These are phyloP conservation scores for Xenosphaeropsis pyriputrescens DNA, from an alignment of 2,329 filamentous ascomycete species.

Conservation along the genomic window DNA sequence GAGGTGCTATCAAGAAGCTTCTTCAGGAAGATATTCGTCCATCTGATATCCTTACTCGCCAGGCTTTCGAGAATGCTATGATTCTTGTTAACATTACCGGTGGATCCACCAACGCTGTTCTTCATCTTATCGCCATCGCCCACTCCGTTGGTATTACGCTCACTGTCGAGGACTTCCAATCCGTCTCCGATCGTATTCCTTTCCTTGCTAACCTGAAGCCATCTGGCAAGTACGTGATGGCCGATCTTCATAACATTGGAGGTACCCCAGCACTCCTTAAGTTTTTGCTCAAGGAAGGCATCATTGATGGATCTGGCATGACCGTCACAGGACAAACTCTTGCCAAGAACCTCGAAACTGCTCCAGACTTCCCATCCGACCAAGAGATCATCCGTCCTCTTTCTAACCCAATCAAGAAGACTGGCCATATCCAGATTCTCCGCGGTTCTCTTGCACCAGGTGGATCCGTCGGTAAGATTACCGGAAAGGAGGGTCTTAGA, in stretches of 20 bases:
- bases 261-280: conserved; percentile 42
- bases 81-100: conserved; percentile 69
- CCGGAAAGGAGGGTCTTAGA: conserved; percentile 54
- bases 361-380: conserved; percentile 48
- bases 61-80: conserved; percentile 80
- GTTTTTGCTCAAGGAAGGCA: conserved; percentile 38
- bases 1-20: conserved; percentile 59
- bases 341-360: conserved; percentile 40
- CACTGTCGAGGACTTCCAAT: conserved; percentile 76
- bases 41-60: conserved; percentile 62
- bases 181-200: conserved; percentile 63
- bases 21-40: conserved; percentile 66
- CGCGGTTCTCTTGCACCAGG: conserved; percentile 54
- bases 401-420: conserved; percentile 53
- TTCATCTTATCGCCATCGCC: conserved; percentile 74
- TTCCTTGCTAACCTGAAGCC: conserved; percentile 76
- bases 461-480: conserved; percentile 62
- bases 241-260: conserved; percentile 38
- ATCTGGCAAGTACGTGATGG: conserved; percentile 50
- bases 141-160: conserved; percentile 70
- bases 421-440: conserved; percentile 61
- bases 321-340: conserved; percentile 45
- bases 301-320: conserved; percentile 43
- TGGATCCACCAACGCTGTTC: conserved; percentile 73
- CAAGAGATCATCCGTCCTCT: conserved; percentile 58